Conservation (phyloP, 306 rosid species). For the Corylus americana region DNA sequence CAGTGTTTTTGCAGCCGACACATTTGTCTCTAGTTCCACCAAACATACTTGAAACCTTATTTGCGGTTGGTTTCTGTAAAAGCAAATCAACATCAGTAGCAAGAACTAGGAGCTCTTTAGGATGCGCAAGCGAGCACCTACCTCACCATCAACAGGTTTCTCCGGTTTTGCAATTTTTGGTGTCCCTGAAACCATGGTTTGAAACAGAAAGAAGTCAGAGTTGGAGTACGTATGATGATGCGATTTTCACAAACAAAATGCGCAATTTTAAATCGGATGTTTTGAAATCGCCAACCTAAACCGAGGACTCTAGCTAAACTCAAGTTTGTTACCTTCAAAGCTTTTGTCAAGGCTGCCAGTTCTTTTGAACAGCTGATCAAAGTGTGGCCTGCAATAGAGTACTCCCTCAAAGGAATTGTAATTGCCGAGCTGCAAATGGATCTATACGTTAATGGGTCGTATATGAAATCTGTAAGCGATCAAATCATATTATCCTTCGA, state of each 20-base stretch:
- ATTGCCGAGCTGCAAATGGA: constrained; percentile 84
- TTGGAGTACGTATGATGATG: neutral
- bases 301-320: neutral
- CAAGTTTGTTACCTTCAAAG: constrained; percentile 69
- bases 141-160: constrained; percentile 64
- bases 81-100: constrained; percentile 28
- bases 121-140: constrained; percentile 22
- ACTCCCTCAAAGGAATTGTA: constrained; percentile 99
- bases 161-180: constrained; percentile 92
- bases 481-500: neutral
- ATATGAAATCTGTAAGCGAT: neutral
- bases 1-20: constrained; percentile 89
- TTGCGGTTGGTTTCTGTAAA: constrained; percentile 68
- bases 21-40: constrained; percentile 98
- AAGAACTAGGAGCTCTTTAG: constrained; percentile 2
- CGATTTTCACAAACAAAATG: too few species aligned
- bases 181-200: constrained; percentile 54
- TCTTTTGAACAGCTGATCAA: constrained; percentile 91
- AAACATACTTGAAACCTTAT: constrained; percentile 74
- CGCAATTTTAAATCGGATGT: too few species aligned
- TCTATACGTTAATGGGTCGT: constrained; percentile 26
- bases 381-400: constrained; percentile 93
- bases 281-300: too few species aligned
- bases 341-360: constrained; percentile 99
- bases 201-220: constrained; percentile 15